Base-by-base conservation (phyloP, 2,329 filamentous ascomycete genomes). In the Stenocarpella maydis region DNA sequence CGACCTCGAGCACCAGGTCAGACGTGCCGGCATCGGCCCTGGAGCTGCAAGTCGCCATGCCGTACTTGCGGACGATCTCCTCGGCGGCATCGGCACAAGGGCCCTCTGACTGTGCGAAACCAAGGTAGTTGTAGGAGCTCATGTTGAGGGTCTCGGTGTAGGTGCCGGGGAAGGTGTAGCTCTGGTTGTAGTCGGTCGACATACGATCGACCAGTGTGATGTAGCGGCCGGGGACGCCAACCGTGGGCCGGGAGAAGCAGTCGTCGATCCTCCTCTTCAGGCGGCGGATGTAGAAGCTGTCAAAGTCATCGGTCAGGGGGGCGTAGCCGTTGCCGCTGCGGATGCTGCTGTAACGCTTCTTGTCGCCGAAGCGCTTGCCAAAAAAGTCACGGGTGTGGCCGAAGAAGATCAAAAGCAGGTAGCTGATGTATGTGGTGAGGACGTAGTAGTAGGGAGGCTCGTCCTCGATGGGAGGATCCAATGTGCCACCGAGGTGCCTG, bases 51-150 rank as follows among this genome's bases (percentile, higher is more conserved):
- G 91, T 88, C 76, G 90, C 92, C 73, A 98, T 89, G 50, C 95
- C 95, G 76, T 97, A 96, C 77, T 92, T 95, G 80, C 89, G 90
- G 73, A 97, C 90, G 55, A 88, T 89, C 55, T 95, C 91, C 82
- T 99, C 96, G 4, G 95, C 93, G 17, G 93, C 91, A 79, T 98
- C 95, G 55, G 96, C 96, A 78, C 96, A 99, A 49, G 96, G 95
- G 14, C 96, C 96, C 74, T 98, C 95, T 0, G 96, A 98, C 80
- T 99, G 96, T 64, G 96, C 96, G 76, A 99, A 99, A 52, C 96
- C 96, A 28, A 99, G 92, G 79, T 99, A 99, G 82, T 99, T 99
- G 87, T 99, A 99, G 1, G 96, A 99, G 84, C 95, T 98, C 91
- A 99, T 92, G 82, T 99, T 99, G 76, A 99, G 85, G 0, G 96